Conservation (phyloP, 1,284 basidiomycete species). For the Irpex rosettiformis region DNA sequence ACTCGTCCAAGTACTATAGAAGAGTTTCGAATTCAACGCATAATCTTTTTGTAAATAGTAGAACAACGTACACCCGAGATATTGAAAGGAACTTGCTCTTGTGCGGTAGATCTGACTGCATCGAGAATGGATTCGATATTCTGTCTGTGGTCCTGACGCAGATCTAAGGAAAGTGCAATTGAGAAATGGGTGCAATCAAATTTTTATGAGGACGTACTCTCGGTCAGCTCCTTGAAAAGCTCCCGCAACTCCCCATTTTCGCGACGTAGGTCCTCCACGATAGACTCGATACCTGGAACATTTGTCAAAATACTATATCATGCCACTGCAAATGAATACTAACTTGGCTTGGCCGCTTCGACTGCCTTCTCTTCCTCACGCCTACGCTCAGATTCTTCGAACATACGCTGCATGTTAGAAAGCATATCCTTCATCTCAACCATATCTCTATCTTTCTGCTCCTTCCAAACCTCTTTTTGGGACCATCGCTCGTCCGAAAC, state of each 20-base stretch:
- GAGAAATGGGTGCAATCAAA: neutral
- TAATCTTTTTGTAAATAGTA: neutral
- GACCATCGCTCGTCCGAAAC: constrained; percentile 54
- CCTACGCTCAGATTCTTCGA: constrained; percentile 43
- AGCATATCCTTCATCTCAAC: constrained; percentile 57
- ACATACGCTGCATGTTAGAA: constrained; percentile 48
- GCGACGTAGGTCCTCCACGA: constrained; percentile 12
- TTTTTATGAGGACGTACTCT: neutral
- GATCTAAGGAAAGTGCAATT: constrained; percentile 35
- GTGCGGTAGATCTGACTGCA: constrained; percentile 59
- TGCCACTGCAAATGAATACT: neutral
- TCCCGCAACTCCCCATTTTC: constrained; percentile 12
- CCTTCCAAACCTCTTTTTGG: constrained; percentile 41
- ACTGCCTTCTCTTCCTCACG: constrained; percentile 46
- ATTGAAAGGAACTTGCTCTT: constrained; percentile 73
- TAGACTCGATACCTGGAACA: constrained; percentile 15
- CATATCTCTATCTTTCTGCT: constrained; percentile 34
- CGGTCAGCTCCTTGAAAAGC: constrained; percentile 8
- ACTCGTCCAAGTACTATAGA: constrained; percentile 69
- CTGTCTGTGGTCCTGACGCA: constrained; percentile 56
- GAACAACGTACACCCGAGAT: constrained; percentile 58
- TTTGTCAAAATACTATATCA: neutral
- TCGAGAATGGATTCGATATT: constrained; percentile 63
- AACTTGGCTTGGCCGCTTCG: constrained; percentile 12
- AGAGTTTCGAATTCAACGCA: constrained; percentile 9